Conservation (phyloP, 148 eudicot species). For the Amaranthus palmeri region DNA sequence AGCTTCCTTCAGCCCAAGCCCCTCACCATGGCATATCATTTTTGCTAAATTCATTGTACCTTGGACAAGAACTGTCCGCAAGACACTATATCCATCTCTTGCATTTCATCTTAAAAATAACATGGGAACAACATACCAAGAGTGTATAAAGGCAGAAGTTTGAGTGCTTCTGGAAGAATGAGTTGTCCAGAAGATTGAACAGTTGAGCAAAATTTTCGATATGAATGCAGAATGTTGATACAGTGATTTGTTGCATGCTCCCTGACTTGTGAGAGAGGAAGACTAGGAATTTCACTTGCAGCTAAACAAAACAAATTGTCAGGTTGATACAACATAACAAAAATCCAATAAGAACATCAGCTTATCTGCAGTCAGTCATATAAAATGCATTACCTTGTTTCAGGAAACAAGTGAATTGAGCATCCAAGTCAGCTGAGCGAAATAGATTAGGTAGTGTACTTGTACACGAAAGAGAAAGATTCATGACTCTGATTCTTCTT, state of each 20-base stretch:
- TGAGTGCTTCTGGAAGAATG: conserved; percentile 94
- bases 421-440: conserved; percentile 88
- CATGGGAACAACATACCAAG: conserved; percentile 50
- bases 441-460: conserved; percentile 70
- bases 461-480: conserved; percentile 88
- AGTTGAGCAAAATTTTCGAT: conserved; percentile 90
- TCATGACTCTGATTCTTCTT: conserved; percentile 90
- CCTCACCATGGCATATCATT: not conserved
- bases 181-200: conserved; percentile 83
- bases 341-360: not conserved
- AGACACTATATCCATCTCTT: not conserved
- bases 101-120: not conserved
- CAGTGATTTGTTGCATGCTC: conserved; percentile 72
- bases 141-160: conserved; percentile 78
- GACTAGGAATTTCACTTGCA: conserved; percentile 60
- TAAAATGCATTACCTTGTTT: conserved; percentile 63
- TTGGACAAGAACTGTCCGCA: not conserved
- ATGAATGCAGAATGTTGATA: conserved; percentile 68
- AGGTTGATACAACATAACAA: not conserved
- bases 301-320: conserved; percentile 34
- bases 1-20: not conserved
- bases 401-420: conserved; percentile 85
- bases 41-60: not conserved
- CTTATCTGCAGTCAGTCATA: not conserved
- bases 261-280: conserved; percentile 65